Evolutionary conservation across 768 basidiomycete genomes (phyloP).

Genomic region (Royoungia palumana): DNA sequence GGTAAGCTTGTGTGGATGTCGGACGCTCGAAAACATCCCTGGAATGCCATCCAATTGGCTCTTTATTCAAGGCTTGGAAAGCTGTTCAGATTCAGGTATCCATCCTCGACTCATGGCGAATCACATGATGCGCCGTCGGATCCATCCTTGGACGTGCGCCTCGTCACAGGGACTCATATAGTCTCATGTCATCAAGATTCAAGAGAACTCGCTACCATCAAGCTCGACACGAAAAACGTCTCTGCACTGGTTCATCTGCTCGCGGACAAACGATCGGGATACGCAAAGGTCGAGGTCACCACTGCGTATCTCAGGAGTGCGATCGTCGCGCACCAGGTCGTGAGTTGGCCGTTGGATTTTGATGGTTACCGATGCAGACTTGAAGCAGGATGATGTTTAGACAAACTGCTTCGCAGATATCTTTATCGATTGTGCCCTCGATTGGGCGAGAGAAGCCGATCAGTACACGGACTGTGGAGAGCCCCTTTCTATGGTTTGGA

Average conservation of each 20-base stretch:
- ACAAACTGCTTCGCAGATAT: conserved; percentile 30
- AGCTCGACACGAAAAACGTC: conserved; percentile 27
- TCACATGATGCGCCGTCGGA: conserved; percentile 18
- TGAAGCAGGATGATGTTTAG: conserved; percentile 1
- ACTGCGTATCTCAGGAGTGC: conserved; percentile 30
- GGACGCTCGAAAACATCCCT: neutral
- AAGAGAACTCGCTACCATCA: conserved; percentile 20
- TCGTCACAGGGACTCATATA: conserved; percentile 17
- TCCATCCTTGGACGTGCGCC: conserved; percentile 18
- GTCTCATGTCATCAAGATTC: conserved; percentile 18
- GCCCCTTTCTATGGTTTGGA: conserved; percentile 51
- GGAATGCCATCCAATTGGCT: conserved; percentile 14
- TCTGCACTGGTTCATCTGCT: conserved; percentile 20
- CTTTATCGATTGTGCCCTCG: conserved; percentile 24
- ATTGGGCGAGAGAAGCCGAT: conserved; percentile 27
- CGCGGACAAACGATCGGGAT: conserved; percentile 17
- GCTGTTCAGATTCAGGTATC: conserved; percentile 21
- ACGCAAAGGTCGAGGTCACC: conserved; percentile 27
- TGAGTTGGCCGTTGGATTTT: conserved; percentile 6
- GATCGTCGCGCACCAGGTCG: conserved; percentile 25
- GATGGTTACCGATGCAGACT: neutral
- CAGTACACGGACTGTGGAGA: conserved; percentile 16
- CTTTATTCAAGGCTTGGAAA: conserved; percentile 18
- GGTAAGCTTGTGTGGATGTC: conserved; percentile 7
- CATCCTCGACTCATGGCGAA: conserved; percentile 23